Percentiles rank a stretch among this genome's conserved stretches.
These are phyloP conservation scores for Saccharomycopsis javanensis DNA, from an alignment of 805 yeast genomes.

Conservation along the genomic window DNA sequence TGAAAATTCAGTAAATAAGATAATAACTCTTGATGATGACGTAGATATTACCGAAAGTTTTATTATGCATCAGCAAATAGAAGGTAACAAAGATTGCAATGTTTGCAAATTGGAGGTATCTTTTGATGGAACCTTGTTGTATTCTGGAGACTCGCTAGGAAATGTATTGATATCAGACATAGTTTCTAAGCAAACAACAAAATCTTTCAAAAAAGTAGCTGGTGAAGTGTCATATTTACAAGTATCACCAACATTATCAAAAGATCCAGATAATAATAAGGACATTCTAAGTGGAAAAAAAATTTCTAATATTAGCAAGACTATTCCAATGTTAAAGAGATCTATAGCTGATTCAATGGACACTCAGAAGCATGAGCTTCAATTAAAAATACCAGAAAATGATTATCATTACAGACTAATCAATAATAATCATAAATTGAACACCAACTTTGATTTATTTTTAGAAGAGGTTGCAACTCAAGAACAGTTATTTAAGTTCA, in stretches of 20 bases:
- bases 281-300: conserved; percentile 28
- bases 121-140: conserved; percentile 62
- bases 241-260: conserved; percentile 18
- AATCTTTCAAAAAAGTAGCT: conserved; percentile 28
- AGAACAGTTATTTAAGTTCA: conserved; percentile 5
- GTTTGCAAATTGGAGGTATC: conserved; percentile 52
- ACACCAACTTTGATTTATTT: conserved; percentile 39
- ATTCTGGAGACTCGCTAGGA: conserved; percentile 72
- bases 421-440: conserved; percentile 20
- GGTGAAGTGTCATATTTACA: conserved; percentile 29
- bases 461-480: conserved; percentile 25
- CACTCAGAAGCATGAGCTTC: conserved; percentile 35
- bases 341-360: conserved; percentile 32
- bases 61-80: conserved; percentile 36
- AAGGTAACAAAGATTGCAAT: conserved; percentile 23
- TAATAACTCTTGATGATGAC: conserved; percentile 43
- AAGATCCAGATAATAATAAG: conserved; percentile 5
- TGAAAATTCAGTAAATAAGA: conserved; percentile 29
- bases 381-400: conserved; percentile 27
- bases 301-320: conserved; percentile 26
- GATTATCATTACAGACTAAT: conserved; percentile 26
- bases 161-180: conserved; percentile 59
- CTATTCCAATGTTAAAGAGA: conserved; percentile 60
- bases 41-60: conserved; percentile 40
- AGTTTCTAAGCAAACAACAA: conserved; percentile 56